These are phyloP conservation scores for Sporisorium reilianum DNA, from an alignment of 1,284 basidiomycete species.

Conservation along the genomic window DNA sequence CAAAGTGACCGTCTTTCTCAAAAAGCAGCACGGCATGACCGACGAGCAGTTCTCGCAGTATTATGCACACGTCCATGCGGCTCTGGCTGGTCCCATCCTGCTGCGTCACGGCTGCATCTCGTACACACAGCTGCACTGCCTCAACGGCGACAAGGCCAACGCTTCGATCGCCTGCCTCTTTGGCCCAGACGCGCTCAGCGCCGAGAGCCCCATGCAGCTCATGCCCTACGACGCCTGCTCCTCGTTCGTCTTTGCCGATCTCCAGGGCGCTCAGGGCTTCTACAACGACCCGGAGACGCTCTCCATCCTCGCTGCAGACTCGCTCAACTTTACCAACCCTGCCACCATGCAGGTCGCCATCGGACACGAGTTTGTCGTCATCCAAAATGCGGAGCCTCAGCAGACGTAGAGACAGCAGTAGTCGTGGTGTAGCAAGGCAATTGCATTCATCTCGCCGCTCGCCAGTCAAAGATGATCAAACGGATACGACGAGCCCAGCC, in stretches of 20 bases:
- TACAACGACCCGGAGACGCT: conserved; percentile 25
- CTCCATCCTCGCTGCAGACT: conserved; percentile 17
- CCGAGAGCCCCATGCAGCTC: conserved; percentile 19
- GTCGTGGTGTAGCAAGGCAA: neutral
- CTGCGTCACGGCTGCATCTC: conserved; percentile 24
- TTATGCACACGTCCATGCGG: conserved; percentile 21
- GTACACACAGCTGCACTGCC: conserved; percentile 28
- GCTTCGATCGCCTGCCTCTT: conserved; percentile 15
- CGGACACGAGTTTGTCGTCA: conserved; percentile 17
- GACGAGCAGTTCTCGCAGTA: conserved; percentile 24
- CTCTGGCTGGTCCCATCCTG: conserved; percentile 16
- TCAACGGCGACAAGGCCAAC: conserved; percentile 13
- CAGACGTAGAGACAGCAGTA: neutral
- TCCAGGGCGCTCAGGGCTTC: conserved; percentile 20
- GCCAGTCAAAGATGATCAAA: conserved; percentile 45
- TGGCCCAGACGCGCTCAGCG: conserved; percentile 20
- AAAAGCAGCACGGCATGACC: conserved; percentile 21
- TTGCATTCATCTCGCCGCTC: neutral
- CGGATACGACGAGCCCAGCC: conserved; percentile 45
- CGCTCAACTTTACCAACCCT: conserved; percentile 24
- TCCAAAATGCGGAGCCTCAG: conserved; percentile 7
- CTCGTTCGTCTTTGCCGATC: conserved; percentile 23
- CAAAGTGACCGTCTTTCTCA: conserved; percentile 27
- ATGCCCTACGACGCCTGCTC: conserved; percentile 31
- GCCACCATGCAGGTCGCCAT: conserved; percentile 21